Conservation (phyloP, 805 yeast species). For the Starmerella etchellsii region DNA sequence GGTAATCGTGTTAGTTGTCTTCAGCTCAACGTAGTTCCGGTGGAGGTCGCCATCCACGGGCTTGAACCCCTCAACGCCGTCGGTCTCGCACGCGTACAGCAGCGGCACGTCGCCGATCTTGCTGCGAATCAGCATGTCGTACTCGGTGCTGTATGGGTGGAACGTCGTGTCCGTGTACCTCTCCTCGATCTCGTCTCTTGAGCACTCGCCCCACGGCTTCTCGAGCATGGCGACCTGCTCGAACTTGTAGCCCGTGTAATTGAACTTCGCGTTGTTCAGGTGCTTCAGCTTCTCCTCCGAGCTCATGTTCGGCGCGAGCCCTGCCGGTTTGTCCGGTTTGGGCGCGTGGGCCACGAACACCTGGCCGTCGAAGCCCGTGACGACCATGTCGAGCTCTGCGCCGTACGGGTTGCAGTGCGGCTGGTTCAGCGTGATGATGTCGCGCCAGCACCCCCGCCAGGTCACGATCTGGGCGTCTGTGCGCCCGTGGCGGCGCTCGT, state of each 20-base stretch:
- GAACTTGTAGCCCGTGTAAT: constrained; percentile 57
- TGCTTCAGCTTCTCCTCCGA: constrained; percentile 73
- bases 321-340: constrained; percentile 5
- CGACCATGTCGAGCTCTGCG: constrained; percentile 40
- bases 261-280: constrained; percentile 41
- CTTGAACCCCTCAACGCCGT: constrained; percentile 73
- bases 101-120: constrained; percentile 65
- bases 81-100: constrained; percentile 80
- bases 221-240: constrained; percentile 58
- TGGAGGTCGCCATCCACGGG: constrained; percentile 33
- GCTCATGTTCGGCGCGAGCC: constrained; percentile 19
- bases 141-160: constrained; percentile 50
- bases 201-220: constrained; percentile 57
- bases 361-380: constrained; percentile 51
- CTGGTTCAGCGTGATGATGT: constrained; percentile 56
- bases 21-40: constrained; percentile 72
- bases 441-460: constrained; percentile 74
- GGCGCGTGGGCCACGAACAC: constrained; percentile 31
- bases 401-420: constrained; percentile 24
- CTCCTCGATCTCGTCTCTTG: constrained; percentile 55
- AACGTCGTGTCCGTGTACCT: constrained; percentile 44
- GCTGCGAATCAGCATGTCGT: constrained; percentile 64
- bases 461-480: constrained; percentile 57
- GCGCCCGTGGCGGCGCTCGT: constrained; percentile 42
- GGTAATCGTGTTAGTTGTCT: constrained; percentile 49